Base-by-base conservation (phyloP, 306 rosid species). In the Trichosanthes truncata region DNA sequence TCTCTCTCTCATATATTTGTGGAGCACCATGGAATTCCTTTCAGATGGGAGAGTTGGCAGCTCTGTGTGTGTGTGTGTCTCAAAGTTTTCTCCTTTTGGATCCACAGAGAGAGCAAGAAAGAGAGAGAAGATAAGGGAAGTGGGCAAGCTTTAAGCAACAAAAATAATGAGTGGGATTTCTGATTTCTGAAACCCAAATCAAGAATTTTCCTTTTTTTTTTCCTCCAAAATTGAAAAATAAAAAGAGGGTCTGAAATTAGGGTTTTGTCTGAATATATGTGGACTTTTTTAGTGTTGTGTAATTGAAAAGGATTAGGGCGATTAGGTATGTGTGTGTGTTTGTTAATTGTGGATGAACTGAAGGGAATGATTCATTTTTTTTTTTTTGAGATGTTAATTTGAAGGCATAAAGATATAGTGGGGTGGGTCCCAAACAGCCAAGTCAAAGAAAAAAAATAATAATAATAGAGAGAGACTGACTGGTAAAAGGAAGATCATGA, bases 81-180 rank as follows among this genome's bases (percentile, higher is more conserved):
- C 88, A 83, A 84, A 88, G 84, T 85, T 85, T 83, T 74, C 79
- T 78, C 71, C 71, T 81, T 76, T 80, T 31, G 80, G 20, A 7
- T 31, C 38, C 71, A 80, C 60, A 82, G 78, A 74, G 8, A 81
- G 33, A 56, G 18, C 48, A 38, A 80, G 71, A 60, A 77, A 79
- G 81, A 83, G 80, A 86, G 82, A 76, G 83, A 87, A 84, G 78
- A 87, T 84, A 89, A 81, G 83, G 77, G 84, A 88, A 82, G 89
- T 81, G 82, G 79, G 81, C 92, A 86, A 89, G 92, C 96, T 92
- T 92, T 89, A 89, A 92, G 96, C 96, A 88, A 92, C 96, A 88
- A 90, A 87, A 87, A 86, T 91, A 87, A 91, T 94, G 93, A 90
- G 96, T 90, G 90, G 86, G 84, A 92, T 89, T 45, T 38, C 51